Evolutionary conservation across 2,329 filamentous ascomycete species (phyloP).

Genomic region (Claviceps sp.): DNA sequence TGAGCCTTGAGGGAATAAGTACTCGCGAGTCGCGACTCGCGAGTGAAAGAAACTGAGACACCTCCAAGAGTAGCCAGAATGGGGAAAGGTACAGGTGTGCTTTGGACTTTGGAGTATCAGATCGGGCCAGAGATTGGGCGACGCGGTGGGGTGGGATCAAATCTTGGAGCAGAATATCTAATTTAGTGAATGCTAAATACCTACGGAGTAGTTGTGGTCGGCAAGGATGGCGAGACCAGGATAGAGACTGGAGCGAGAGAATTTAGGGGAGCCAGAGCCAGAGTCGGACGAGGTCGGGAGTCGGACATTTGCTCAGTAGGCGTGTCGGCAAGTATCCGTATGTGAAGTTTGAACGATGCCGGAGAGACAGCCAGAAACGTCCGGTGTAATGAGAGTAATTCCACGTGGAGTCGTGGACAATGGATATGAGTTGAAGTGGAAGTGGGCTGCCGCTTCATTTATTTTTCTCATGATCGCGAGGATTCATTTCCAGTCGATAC

Average conservation of each 20-base stretch:
- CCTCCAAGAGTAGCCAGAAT: background rate
- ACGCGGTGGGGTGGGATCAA: constrained; percentile 7
- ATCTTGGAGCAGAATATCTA: constrained; percentile 5
- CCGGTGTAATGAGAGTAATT: background rate
- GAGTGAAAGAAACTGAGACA: constrained; percentile 1
- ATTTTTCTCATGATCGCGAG: too few species aligned
- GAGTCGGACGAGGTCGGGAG: constrained; percentile 6
- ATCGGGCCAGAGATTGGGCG: constrained; percentile 2
- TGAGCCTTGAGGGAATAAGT: background rate
- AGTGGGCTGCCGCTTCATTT: too few species aligned
- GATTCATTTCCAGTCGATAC: too few species aligned
- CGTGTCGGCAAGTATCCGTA: background rate
- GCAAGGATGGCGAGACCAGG: constrained; percentile 1
- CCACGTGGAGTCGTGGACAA: background rate
- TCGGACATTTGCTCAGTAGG: constrained; percentile 3
- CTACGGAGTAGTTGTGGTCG: background rate
- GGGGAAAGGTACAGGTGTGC: constrained; percentile 2
- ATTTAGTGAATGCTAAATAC: too few species aligned
- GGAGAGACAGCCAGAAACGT: background rate
- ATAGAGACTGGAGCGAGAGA: constrained; percentile 1
- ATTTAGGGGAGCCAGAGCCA: background rate
- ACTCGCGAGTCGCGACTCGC: background rate
- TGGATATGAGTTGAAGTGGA: too few species aligned
- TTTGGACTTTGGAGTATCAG: constrained; percentile 3
- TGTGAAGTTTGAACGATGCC: constrained; percentile 1